Conservation (phyloP, 2,329 filamentous ascomycete genomes). For the Sclerotinia nivalis region DNA sequence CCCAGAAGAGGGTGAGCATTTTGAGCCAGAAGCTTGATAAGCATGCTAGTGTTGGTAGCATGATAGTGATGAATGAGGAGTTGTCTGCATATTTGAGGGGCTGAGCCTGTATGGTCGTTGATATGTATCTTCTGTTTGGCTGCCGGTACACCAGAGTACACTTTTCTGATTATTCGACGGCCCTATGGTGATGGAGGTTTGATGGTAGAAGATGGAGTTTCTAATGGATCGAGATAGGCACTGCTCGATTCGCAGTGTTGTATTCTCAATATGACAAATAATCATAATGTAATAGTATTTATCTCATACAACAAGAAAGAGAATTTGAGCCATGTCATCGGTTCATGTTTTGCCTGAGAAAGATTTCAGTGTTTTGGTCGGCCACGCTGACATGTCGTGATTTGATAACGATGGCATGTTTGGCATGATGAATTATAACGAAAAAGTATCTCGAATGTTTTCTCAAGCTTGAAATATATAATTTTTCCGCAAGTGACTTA, state of each 20-base stretch:
- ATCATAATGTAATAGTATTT: slow-evolving; percentile 4
- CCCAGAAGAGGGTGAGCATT: neutral
- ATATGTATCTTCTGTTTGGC: neutral
- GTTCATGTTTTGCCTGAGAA: neutral
- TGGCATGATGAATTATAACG: neutral
- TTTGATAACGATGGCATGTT: neutral
- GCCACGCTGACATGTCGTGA: neutral
- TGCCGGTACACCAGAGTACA: slow-evolving; percentile 8
- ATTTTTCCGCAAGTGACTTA: neutral
- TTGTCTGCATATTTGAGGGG: slow-evolving; percentile 8
- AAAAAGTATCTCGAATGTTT: neutral
- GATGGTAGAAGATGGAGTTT: neutral
- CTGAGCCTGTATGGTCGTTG: neutral
- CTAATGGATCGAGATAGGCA: neutral
- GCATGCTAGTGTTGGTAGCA: slow-evolving; percentile 9
- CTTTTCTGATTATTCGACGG: neutral
- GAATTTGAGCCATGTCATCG: no score
- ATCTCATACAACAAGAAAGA: no score
- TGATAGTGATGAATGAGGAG: slow-evolving; percentile 8
- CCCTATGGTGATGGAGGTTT: neutral
- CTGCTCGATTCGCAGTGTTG: neutral
- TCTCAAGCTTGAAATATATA: neutral
- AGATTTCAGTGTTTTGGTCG: neutral
- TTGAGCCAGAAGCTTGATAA: neutral
- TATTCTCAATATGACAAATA: neutral